Conservation (phyloP, 1,284 basidiomycete genomes). For the Sparassis latifolia region DNA sequence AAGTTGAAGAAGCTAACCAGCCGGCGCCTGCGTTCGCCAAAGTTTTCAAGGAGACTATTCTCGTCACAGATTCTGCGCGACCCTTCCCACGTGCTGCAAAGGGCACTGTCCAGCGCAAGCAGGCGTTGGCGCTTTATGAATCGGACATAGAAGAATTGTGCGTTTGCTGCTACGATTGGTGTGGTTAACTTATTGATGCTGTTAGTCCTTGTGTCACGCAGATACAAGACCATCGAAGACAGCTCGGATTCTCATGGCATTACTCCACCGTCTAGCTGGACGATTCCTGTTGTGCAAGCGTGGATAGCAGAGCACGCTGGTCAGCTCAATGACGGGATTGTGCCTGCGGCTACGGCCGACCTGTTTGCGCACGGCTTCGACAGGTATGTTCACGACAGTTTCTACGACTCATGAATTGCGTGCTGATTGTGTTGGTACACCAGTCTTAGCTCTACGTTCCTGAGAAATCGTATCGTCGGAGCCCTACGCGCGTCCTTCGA, state of each 20-base stretch:
- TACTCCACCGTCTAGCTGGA: slow-evolving; percentile 19
- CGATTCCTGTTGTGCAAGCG: slow-evolving; percentile 11
- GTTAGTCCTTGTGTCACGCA: not conserved
- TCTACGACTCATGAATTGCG: not conserved
- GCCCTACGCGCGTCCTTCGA: slow-evolving; percentile 25
- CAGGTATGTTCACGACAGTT: slow-evolving; percentile 23
- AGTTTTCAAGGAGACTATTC: slow-evolving; percentile 32
- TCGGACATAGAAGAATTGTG: slow-evolving; percentile 26
- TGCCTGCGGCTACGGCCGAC: slow-evolving; percentile 29
- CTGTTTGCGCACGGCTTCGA: slow-evolving; percentile 40
- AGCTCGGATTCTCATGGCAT: slow-evolving; percentile 12
- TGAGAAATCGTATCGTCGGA: slow-evolving; percentile 31
- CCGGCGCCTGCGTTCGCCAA: slow-evolving; percentile 29
- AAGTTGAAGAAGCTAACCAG: slow-evolving; percentile 26
- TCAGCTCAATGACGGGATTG: slow-evolving; percentile 14
- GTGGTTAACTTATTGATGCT: not conserved
- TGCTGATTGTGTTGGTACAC: not conserved
- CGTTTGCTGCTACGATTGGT: slow-evolving; percentile 8
- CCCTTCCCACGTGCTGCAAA: slow-evolving; percentile 27
- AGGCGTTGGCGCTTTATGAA: slow-evolving; percentile 21
- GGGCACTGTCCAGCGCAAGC: slow-evolving; percentile 20
- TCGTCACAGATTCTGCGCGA: slow-evolving; percentile 22
- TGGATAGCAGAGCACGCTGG: slow-evolving; percentile 26
- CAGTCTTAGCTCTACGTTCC: slow-evolving; percentile 34
- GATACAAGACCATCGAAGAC: slow-evolving; percentile 20